These are phyloP conservation scores for Sambucus nigra DNA, from an alignment of 129 eudicot species.

Conservation along the genomic window DNA sequence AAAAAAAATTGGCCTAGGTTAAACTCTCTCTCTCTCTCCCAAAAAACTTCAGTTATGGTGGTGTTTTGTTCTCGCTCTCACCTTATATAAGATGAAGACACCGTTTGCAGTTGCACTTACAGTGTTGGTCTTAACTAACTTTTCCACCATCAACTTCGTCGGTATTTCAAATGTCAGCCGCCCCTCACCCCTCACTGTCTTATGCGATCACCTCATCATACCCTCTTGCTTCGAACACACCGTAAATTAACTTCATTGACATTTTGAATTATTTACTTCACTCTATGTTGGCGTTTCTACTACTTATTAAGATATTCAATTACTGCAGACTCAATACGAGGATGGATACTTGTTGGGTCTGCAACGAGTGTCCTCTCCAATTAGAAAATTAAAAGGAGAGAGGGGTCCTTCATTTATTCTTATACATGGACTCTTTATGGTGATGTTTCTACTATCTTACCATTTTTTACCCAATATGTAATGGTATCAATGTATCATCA, in stretches of 20 bases:
- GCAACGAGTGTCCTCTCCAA: slow-evolving; percentile 70
- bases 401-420: slow-evolving; percentile 69
- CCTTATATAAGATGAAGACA: slow-evolving; percentile 2
- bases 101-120: slow-evolving; percentile 13
- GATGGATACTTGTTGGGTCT: slow-evolving; percentile 84
- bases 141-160: slow-evolving; percentile 8
- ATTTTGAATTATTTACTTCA: not conserved
- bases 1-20: no score
- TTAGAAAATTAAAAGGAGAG: slow-evolving; percentile 14
- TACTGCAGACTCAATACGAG: slow-evolving; percentile 56
- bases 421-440: slow-evolving; percentile 91
- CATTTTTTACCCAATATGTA: no score
- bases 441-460: slow-evolving; percentile 9
- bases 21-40: no score
- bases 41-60: not conserved
- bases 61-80: slow-evolving; percentile 2
- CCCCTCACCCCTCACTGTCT: slow-evolving; percentile 35
- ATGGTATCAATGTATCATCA: no score
- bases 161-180: slow-evolving; percentile 24
- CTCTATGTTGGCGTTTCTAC: not conserved
- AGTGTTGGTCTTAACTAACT: slow-evolving; percentile 15
- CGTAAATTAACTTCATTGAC: slow-evolving; percentile 25
- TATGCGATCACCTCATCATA: slow-evolving; percentile 56
- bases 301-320: not conserved
- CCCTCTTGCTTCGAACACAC: slow-evolving; percentile 84